Evolutionary conservation across 306 rosid species (phyloP), one percentile per base, ranked within the genome.

Genomic region (Quercus robur): DNA sequence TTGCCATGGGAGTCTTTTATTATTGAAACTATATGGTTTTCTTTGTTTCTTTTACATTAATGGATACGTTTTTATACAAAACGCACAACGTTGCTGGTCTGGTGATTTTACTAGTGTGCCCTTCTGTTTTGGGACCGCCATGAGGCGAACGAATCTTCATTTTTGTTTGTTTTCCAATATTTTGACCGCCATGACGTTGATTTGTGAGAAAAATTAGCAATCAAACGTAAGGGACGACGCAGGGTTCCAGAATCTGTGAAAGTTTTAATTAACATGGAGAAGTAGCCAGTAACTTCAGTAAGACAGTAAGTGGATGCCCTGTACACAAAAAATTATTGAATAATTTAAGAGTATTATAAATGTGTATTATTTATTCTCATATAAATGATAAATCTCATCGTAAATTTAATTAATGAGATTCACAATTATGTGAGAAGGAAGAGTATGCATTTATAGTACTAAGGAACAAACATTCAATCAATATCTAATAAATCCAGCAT

Each of bases 1-100:
- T 55, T 11, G 76, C 88, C 88, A 87, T 87, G 70, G 64, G 57
- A 56, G 23, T 10, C 70, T 52, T 19, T 3, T 49, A 6, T 38
- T 49, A 49, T 49, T 49, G 13, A 49, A 49, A 49, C 54, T 46
- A 46, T 46, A 38, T 38, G 17, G 54, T 13, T 49, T 12, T 23
- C 31, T 3, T 23, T 9, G 3, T 59, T 58, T 20, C 30, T 58
- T 4, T 21, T 20, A 8, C 26, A 10, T 0, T 58, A 1, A 11
- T n/a, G 3, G 5, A 2, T 58, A 21, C 11, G 30, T 59, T 59
- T 49, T 21, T 10, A 59, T 59, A 19, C 25, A 59, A 21, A 59
- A 59, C 13, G 2, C 17, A 21, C 5, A 1, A 10, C 31, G 14
- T 59, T 21, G 66, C 5, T 3, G 66, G 12, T 10, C 1, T 59